phyloP scores from a whole-genome alignment of 2,329 filamentous ascomycete genomes.

The Myriosclerotinia scirpicola region DNA sequence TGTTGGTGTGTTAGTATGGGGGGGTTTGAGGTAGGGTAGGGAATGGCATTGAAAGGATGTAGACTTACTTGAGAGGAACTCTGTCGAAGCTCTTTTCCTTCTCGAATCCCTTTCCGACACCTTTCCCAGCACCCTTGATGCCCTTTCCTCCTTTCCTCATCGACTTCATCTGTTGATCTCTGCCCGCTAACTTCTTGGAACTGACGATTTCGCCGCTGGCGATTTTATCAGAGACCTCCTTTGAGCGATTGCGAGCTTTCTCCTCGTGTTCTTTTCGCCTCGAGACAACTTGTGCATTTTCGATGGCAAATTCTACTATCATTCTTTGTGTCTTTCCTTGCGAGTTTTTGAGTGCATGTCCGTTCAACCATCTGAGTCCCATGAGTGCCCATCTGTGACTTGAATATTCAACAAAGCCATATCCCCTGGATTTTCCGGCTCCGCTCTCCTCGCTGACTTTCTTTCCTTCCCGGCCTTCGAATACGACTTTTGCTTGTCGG shows the following conservation, averaged over 20 bases:
- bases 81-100: conserved; percentile 33
- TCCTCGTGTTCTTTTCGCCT: conserved; percentile 66
- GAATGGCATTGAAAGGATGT: neutral
- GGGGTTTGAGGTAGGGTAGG: too few relatives aligned
- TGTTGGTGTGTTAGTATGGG: neutral
- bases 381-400: conserved; percentile 93
- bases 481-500: conserved; percentile 91
- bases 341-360: conserved; percentile 59
- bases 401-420: conserved; percentile 96
- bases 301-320: conserved; percentile 96
- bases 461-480: conserved; percentile 80
- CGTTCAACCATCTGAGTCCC: conserved; percentile 92
- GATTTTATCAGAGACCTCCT: conserved; percentile 41
- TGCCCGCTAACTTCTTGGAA: conserved; percentile 40
- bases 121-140: conserved; percentile 28
- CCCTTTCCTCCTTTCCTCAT: conserved; percentile 42
- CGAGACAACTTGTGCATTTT: conserved; percentile 94
- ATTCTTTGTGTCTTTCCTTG: conserved; percentile 82
- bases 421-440: conserved; percentile 82
- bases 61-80: conserved; percentile 25
- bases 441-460: conserved; percentile 78
- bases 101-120: conserved; percentile 28
- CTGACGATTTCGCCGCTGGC: conserved; percentile 37
- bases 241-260: conserved; percentile 48
- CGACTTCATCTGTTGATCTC: conserved; percentile 41